phyloP scores from a whole-genome alignment of 768 basidiomycete genomes.

The Xerocomus potaroensis region DNA sequence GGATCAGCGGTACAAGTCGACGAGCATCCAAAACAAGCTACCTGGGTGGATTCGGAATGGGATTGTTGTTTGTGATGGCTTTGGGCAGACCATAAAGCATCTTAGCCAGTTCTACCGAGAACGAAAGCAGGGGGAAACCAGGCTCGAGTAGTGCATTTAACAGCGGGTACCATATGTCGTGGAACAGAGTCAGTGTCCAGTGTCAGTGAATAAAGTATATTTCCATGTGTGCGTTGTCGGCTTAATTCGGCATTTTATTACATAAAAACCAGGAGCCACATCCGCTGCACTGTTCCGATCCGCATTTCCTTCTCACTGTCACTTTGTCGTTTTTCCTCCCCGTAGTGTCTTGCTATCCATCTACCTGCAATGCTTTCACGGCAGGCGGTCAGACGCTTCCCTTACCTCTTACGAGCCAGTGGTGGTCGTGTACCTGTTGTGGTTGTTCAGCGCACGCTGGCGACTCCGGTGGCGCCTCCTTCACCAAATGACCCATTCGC shows the following conservation, averaged over 20 bases:
- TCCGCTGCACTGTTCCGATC: slow-evolving; percentile 1
- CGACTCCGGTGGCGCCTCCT: slow-evolving; percentile 50
- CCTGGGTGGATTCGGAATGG: slow-evolving; percentile 83
- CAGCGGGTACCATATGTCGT: too few species aligned
- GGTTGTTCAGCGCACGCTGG: slow-evolving; percentile 34
- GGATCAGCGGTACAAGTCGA: slow-evolving; percentile 73
- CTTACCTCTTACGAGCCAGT: slow-evolving; percentile 23
- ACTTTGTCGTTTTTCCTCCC: neutral
- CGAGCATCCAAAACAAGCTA: slow-evolving; percentile 71
- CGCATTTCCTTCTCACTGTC: neutral
- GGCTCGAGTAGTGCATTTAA: slow-evolving; percentile 5
- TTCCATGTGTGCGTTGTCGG: too few species aligned
- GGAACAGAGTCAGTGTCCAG: too few species aligned
- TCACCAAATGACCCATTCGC: slow-evolving; percentile 85
- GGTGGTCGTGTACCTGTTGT: slow-evolving; percentile 15
- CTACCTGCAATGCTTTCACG: slow-evolving; percentile 33
- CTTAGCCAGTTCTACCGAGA: slow-evolving; percentile 66
- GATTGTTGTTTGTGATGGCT: slow-evolving; percentile 54
- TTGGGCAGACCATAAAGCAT: slow-evolving; percentile 67
- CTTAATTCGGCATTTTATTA: slow-evolving; percentile 14
- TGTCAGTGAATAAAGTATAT: too few species aligned
- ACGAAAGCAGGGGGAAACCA: slow-evolving; percentile 35
- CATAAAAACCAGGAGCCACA: slow-evolving; percentile 8
- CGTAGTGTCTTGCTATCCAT: neutral
- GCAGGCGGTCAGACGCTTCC: slow-evolving; percentile 35